Conservation (phyloP, 805 yeast genomes). For the Vanderwaltozyma tropicalis region DNA sequence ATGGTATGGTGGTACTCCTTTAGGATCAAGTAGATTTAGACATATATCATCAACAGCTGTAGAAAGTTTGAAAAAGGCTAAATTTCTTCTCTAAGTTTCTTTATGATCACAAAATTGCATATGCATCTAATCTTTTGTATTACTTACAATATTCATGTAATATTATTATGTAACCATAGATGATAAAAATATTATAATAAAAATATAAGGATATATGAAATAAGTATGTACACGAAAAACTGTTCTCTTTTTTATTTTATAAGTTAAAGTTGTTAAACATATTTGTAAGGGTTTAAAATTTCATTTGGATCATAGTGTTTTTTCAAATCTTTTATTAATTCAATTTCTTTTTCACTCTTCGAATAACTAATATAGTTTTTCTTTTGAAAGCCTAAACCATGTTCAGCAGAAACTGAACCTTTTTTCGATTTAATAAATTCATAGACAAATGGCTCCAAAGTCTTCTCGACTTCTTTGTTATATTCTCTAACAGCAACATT, state of each 20-base stretch:
- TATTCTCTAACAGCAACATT: constrained; percentile 86
- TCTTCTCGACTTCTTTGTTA: constrained; percentile 63
- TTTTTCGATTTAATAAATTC: constrained; percentile 64
- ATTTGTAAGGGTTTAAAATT: constrained; percentile 91
- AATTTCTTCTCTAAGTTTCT: neutral
- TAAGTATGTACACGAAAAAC: too few relatives aligned
- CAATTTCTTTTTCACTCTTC: constrained; percentile 60
- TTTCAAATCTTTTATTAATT: constrained; percentile 70
- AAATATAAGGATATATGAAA: too few relatives aligned
- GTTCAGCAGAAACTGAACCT: constrained; percentile 95
- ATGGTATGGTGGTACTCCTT: constrained; percentile 74
- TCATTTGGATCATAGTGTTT: constrained; percentile 80
- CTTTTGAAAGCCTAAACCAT: constrained; percentile 96
- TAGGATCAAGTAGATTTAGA: constrained; percentile 64
- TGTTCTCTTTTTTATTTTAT: too few relatives aligned
- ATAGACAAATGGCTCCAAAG: constrained; percentile 87
- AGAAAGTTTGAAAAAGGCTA: constrained; percentile 32
- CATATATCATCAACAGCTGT: constrained; percentile 49
- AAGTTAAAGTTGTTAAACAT: constrained; percentile 35
- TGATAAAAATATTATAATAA: too few relatives aligned
- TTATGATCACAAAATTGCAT: too few relatives aligned
- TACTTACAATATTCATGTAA: neutral
- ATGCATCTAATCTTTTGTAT: neutral
- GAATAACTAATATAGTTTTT: constrained; percentile 80
- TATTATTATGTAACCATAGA: neutral